Base-by-base conservation (phyloP, 805 yeast genomes). In the Cyberlindnera xylosilytica region DNA sequence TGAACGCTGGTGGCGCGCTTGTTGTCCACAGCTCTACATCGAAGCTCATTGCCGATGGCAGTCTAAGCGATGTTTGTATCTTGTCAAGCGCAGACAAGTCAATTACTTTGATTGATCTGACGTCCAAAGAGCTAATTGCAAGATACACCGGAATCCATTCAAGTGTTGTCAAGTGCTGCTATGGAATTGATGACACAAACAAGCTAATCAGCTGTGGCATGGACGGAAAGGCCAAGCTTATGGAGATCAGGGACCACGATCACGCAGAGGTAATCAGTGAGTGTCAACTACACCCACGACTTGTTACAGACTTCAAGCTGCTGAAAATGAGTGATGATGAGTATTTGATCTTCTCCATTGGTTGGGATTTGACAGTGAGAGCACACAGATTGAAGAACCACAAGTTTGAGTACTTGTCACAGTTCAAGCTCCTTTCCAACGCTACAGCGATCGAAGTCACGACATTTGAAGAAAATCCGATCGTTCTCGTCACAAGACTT, bases 321-420 rank as follows among this genome's bases (percentile, higher is more conserved):
- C 43, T 44, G 26, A 33, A 20, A 30, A 36, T 26, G 2, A 28
- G 36, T 6, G 48, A 49, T 1, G 56, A 42, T 1, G 41, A 54
- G 4, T 64, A 66, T 16, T 72, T 67, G 49, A 50, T 82, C 17
- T 65, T 74, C 10, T 73, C 85, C 1, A 63, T 78, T 47, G 87
- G 89, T 3, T 73, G 82, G 74, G 90, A 83, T 59, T 62, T 66
- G 39, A 56, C 54, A 18, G 41, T 81, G 3, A 68, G 63, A 36
- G 73, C 28, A 61, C 72, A 41, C 51, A 56, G 41, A 37, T 73
- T 51, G 7, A 48, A 39, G 2, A 40, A 53, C 57, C 2, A 26
- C 18, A 20, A 34, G 28, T 36, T 54, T 20, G 37, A 11, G 18
- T 60, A 53, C 9, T 46, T 50, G 47, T 56, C 53, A 41, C 56